Evolutionary conservation across 768 basidiomycete genomes (phyloP), one percentile per base, ranked within the genome.

Genomic region (Amanita jacksonii): DNA sequence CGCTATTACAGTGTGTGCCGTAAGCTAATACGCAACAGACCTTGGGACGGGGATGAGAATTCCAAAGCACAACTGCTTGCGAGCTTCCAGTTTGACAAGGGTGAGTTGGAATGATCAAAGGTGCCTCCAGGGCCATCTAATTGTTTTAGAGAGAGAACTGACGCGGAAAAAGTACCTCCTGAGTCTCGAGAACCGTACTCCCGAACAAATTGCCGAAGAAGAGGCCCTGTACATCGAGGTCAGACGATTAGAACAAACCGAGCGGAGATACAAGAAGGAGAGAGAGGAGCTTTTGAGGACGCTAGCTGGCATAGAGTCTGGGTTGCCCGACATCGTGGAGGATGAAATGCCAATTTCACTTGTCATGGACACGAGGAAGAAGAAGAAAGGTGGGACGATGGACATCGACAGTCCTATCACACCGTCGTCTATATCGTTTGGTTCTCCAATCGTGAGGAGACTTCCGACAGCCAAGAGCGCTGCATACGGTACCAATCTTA

Each of bases 231-330:
- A 87, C 62, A 66, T 97, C 49, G 91, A 97, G 61, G 74, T 94
- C 39, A 92, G 93, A 57, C 79, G 89, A n/a, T 72, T 99, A 39
- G 93, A 97, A 58, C 94, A 97, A 63, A 88, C 74, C 48, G 92
- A 96, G 58, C 74, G 84, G 24, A 74, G 73, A 42, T 97, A 92
- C 68, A 85, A 84, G 63, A 79, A 77, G 51, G 91, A 96, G 15
- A 71, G 92, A 13, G 90, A 96, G 45, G 87, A 89, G 34, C 73
- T 97, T 19, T 69, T 97, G 49, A 76, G 86, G 23, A 85, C 80
- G 0, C 64, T 96, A 10, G 77, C 82, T 19, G 92, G 92, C 4
- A 77, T 91, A 38, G 92, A 96, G 48, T 88, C 84, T 33, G 92
- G 92, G 2, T 64, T 94, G 15, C 74, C 85, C 0, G 81, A 85